Conservation (phyloP, 257 asterid genomes). For the Cordia subcordata region DNA sequence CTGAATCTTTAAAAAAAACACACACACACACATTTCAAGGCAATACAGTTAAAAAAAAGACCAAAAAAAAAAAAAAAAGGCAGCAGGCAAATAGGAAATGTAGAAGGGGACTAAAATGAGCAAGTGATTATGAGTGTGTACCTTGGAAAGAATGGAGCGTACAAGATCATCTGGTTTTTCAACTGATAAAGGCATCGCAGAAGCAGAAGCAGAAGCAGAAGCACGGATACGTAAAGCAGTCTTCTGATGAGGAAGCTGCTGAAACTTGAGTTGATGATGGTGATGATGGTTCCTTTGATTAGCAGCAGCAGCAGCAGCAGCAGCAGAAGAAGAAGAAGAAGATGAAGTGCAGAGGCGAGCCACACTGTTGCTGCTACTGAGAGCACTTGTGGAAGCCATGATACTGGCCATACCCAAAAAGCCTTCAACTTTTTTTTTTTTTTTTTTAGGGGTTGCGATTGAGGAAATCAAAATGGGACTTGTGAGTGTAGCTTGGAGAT, state of each 20-base stretch:
- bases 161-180: conserved; percentile 59
- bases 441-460: too few species aligned
- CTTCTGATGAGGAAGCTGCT: not conserved
- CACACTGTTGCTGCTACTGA: not conserved
- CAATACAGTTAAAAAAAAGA: too few species aligned
- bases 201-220: conserved; percentile 34
- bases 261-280: not conserved
- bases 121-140: not conserved
- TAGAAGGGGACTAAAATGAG: not conserved
- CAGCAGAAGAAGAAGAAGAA: too few species aligned
- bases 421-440: too few species aligned
- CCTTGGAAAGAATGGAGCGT: conserved; percentile 60
- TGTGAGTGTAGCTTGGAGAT: too few species aligned
- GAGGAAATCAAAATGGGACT: too few species aligned
- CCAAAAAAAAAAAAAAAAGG: too few species aligned
- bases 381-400: not conserved
- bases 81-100: too few species aligned
- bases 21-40: too few species aligned
- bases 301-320: too few species aligned
- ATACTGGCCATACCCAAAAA: not conserved
- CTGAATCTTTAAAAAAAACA: too few species aligned
- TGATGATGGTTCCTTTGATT: not conserved
- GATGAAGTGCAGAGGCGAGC: not conserved
- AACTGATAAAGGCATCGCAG: conserved; percentile 30
- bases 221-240: conserved; percentile 20